Percentiles rank a stretch among this genome's conserved stretches.
Evolutionary conservation across 1,284 basidiomycete species (phyloP).

Genomic region (Ustanciosporium gigantosporum): DNA sequence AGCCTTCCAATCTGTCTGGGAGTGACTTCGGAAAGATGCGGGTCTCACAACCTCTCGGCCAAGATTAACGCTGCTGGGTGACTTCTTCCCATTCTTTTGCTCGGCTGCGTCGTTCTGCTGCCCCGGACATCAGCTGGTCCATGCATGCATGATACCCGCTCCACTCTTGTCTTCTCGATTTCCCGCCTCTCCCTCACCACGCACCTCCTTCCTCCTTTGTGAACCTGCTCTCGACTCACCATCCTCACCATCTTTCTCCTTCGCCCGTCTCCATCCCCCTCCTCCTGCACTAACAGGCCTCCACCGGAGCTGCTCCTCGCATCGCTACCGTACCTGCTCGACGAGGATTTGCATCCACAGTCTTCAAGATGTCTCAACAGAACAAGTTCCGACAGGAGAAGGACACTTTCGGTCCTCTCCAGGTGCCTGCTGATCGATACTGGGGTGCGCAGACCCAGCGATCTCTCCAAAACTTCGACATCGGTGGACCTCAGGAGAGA

Average conservation of each 20-base stretch:
- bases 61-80: no score
- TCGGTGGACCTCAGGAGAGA: conserved; percentile 89
- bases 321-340: conserved; percentile 18
- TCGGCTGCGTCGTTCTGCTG: no score
- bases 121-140: conserved; percentile 36
- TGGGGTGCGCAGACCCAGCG: conserved; percentile 99
- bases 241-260: not conserved
- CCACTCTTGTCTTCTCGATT: not conserved
- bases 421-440: conserved; percentile 91
- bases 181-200: no score
- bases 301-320: conserved; percentile 24
- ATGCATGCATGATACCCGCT: conserved; percentile 6
- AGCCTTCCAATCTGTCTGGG: conserved; percentile 1
- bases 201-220: no score
- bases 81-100: no score
- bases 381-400: conserved; percentile 50
- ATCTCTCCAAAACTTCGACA: conserved; percentile 97
- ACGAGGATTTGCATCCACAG: conserved; percentile 27
- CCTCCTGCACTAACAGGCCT: conserved; percentile 2
- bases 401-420: conserved; percentile 88
- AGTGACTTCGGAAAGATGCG: no score
- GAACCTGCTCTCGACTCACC: not conserved
- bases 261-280: no score
- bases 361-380: conserved; percentile 32
- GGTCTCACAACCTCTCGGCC: no score